These are phyloP conservation scores for Deuterostichococcus epilithicus DNA, from an alignment of 139 green algal species.

Conservation along the genomic window DNA sequence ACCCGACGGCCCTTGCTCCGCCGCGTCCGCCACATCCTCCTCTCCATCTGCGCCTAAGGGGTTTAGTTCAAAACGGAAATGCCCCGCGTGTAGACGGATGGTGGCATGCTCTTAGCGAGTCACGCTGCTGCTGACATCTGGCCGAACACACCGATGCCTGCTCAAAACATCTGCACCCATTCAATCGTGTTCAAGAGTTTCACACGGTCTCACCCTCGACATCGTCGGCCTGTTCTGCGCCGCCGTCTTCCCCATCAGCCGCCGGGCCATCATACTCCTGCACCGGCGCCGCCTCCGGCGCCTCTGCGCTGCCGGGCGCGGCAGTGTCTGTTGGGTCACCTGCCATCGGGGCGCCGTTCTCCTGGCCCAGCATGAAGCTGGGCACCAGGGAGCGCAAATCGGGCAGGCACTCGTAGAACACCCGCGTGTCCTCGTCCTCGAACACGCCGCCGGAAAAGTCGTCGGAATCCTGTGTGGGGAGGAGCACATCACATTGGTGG, in stretches of 20 bases:
- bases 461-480: background rate
- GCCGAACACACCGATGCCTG: too few species aligned
- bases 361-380: constrained; percentile 65
- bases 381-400: constrained; percentile 78
- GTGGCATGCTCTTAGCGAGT: too few species aligned
- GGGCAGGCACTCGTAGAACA: constrained; percentile 85
- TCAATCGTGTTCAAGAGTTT: too few species aligned
- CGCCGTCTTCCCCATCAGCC: constrained; percentile 3
- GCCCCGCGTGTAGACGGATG: too few species aligned
- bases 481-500: too few species aligned
- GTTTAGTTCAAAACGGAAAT: too few species aligned
- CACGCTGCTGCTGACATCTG: background rate
- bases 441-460: constrained; percentile 45
- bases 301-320: constrained; percentile 6
- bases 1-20: background rate
- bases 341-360: background rate
- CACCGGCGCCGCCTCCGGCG: background rate
- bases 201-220: too few species aligned
- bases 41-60: constrained; percentile 7
- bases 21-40: constrained; percentile 9
- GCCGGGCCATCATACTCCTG: constrained; percentile 5
- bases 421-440: constrained; percentile 80
- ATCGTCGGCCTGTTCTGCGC: too few species aligned
- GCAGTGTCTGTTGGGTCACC: background rate
- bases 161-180: too few species aligned